These are phyloP conservation scores for Neoboletus subvelutipes DNA, from an alignment of 768 basidiomycete genomes.

Conservation along the genomic window DNA sequence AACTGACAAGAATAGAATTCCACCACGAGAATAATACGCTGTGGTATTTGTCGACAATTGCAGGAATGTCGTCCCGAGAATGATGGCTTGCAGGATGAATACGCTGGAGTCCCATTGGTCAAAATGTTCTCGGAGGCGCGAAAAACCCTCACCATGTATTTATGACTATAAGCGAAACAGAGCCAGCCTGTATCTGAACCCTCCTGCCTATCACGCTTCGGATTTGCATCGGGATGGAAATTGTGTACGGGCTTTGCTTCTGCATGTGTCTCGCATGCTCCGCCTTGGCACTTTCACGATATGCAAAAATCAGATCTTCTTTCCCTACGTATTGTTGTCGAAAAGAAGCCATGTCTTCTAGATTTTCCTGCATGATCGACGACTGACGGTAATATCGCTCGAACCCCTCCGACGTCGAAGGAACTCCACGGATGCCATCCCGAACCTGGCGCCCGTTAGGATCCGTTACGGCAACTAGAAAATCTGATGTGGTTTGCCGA, in stretches of 20 bases:
- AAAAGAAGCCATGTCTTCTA: slow-evolving; percentile 49
- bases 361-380: slow-evolving; percentile 40
- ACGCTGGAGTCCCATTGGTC: slow-evolving; percentile 36
- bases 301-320: slow-evolving; percentile 41
- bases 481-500: slow-evolving; percentile 64
- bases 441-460: slow-evolving; percentile 57
- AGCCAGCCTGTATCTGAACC: slow-evolving; percentile 45
- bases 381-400: slow-evolving; percentile 48
- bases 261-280: slow-evolving; percentile 52
- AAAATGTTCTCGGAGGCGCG: not conserved
- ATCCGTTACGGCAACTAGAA: slow-evolving; percentile 61
- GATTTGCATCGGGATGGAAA: slow-evolving; percentile 49
- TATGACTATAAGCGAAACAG: slow-evolving; percentile 36
- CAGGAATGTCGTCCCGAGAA: slow-evolving; percentile 46
- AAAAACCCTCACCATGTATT: slow-evolving; percentile 17
- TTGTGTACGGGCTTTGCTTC: slow-evolving; percentile 47
- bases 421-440: slow-evolving; percentile 26
- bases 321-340: slow-evolving; percentile 45
- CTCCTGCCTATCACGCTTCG: slow-evolving; percentile 47
- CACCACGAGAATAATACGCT: slow-evolving; percentile 60
- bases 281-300: slow-evolving; percentile 46
- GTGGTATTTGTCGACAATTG: slow-evolving; percentile 39
- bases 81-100: slow-evolving; percentile 31
- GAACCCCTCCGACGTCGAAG: slow-evolving; percentile 56
- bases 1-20: slow-evolving; percentile 77